Conservation (phyloP, 805 yeast species). For the Cyberlindnera americana region DNA sequence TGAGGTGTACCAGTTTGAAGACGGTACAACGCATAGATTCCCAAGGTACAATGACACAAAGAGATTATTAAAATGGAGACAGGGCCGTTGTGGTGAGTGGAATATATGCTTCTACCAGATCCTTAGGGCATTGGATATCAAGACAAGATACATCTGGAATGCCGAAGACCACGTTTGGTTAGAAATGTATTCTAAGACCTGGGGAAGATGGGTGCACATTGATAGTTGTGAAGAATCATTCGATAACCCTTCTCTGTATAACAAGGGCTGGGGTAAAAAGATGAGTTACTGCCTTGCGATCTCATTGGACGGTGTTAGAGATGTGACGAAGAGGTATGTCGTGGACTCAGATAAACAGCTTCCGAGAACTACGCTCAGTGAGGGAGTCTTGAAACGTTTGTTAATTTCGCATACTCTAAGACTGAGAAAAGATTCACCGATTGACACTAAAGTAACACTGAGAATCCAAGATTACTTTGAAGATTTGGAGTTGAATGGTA, state of each 20-base stretch:
- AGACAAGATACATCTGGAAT: constrained; percentile 78
- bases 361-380: constrained; percentile 45
- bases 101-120: constrained; percentile 77
- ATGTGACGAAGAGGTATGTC: constrained; percentile 70
- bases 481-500: constrained; percentile 28
- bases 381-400: constrained; percentile 34
- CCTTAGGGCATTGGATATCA: constrained; percentile 60
- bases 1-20: constrained; percentile 66
- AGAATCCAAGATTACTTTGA: constrained; percentile 37
- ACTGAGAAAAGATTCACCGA: constrained; percentile 29
- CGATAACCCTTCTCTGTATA: constrained; percentile 76
- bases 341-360: constrained; percentile 37
- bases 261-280: constrained; percentile 86
- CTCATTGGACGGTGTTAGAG: constrained; percentile 56
- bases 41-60: constrained; percentile 74
- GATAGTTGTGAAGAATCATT: constrained; percentile 86
- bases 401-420: constrained; percentile 36
- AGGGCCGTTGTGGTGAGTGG: constrained; percentile 96
- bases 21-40: constrained; percentile 50
- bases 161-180: constrained; percentile 97
- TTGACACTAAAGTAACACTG: constrained; percentile 36
- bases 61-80: constrained; percentile 54
- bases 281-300: constrained; percentile 87
- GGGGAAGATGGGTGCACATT: constrained; percentile 77
- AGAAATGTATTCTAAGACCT: constrained; percentile 65